Base-by-base conservation (phyloP, 208 protist species). In the Trypanosoma vivax region DNA sequence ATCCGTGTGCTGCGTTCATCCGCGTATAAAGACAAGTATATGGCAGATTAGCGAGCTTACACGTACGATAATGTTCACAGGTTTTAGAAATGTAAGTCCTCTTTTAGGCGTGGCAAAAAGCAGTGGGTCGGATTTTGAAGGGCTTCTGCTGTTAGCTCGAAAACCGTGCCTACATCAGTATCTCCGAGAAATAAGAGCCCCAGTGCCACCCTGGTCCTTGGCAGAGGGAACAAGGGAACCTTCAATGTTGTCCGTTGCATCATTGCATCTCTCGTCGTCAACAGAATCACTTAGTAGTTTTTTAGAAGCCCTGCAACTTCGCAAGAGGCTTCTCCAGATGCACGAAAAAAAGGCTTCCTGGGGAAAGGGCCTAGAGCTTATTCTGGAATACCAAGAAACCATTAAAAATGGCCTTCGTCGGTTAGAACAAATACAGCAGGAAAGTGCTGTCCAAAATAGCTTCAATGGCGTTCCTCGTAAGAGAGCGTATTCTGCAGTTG, bases 21-120 rank as follows among this genome's bases (percentile, higher is more conserved):
- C 48, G 1, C 51, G 30, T 0, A 47, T 85, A 14, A 74, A 72
- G 35, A n/a, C 38, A 0, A 45, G 52, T 48, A 39, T 85, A 3
- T 23, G 31, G 6, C 39, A 45, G 31, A 28, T 85, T 23, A 62
- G 63, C 24, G 65, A 70, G 39, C 21, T 85, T 10, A 72, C 87
- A 16, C 73, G 87, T 43, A 60, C 75, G 10, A n/a, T 90, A 11
- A 29, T 45, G 41, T 30, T 7, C 25, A 35, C 43, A 19, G 37
- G 56, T 43, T 50, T 39, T 25, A 1, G 50, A 27, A 34, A 46
- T 52, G 39, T 39, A 35, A 16, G 27, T 45, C 16, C 38, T 31
- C n/a, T 9, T 21, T 11, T 41, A 18, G 18, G 23, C 6, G n/a
- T 11, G 10, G 11, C 7, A 10, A 10, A 16, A 9, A 39, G 4